phyloP scores from a whole-genome alignment of 2,329 filamentous ascomycete species.

The Fusarium ambrosium region DNA sequence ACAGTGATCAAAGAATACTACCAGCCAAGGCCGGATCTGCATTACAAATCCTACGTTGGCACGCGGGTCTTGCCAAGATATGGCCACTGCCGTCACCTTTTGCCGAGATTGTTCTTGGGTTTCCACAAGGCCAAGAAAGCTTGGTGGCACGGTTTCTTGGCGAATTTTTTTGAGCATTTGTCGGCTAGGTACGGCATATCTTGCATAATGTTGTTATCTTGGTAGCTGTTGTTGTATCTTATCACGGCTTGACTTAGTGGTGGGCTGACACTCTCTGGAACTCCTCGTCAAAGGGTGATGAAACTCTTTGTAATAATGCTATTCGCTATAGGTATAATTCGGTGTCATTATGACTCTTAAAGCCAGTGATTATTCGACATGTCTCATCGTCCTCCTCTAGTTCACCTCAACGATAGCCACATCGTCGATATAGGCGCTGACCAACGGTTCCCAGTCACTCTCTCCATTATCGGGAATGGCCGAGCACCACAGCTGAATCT shows the following conservation, averaged over 20 bases:
- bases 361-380: neutral
- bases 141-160: neutral
- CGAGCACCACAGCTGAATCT: neutral
- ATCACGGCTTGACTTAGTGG: neutral
- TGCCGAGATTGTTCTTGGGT: neutral
- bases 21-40: constrained; percentile 4
- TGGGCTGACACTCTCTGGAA: neutral
- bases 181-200: neutral
- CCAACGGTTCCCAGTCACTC: neutral
- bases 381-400: neutral
- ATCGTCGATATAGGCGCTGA: neutral
- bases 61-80: neutral
- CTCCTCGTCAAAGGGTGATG: no score
- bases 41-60: constrained; percentile 2
- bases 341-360: neutral
- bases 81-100: neutral
- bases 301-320: neutral
- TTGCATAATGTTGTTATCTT: neutral
- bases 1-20: neutral
- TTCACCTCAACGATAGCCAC: neutral
- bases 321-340: neutral
- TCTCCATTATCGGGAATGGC: neutral
- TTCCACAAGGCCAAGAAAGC: neutral
- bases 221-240: neutral
- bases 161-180: neutral